Evolutionary conservation across 2,329 filamentous ascomycete species (phyloP), one percentile per base, ranked within the genome.

Genomic region (Venturia asperata): DNA sequence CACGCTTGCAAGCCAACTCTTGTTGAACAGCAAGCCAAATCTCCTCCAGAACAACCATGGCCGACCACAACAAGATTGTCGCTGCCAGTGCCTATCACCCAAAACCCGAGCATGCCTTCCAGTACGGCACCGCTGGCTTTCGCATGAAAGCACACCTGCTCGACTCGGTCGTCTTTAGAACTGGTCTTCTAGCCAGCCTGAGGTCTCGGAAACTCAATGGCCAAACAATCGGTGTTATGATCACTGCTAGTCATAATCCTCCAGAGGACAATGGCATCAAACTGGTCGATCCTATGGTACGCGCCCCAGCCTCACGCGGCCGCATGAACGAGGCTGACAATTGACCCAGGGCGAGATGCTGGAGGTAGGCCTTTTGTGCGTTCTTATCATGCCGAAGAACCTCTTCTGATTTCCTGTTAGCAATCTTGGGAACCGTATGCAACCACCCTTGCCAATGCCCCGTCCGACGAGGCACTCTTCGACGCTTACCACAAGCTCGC

Each of bases 151-250:
- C 86, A 66, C 88, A 92, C 72, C 84, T 96, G 65, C 88, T 97
- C 72, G 90, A 95, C 74, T 94, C 91, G 43, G 91, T 99, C 68
- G 86, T 96, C 70, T 97, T 93, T 78, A 88, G 92, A 60, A 92
- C 97, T 69, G 94, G 93, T 63, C 85, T 99, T 67, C 85, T 97
- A 66, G 91, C 94, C 41, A 87, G 90, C 65, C 84, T 97, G 63
- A 89, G 94, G 68, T 97, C 92, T 69, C 90, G 91, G 75, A 95
- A 94, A 78, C 85, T 95, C 71, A 88, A 88, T 75, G 89, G 92
- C 69, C 90, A 95, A 80, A 89, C 91, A 71, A 96, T 99, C 73
- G 94, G 94, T 73, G 88, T 99, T 70, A 96, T 96, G 92, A 90
- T 96, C 76, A 96, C 92, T 52, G 92, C 92, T 68, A 95, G 90